Conservation (phyloP, 2,329 filamentous ascomycete species). For the Moelleriella libera region DNA sequence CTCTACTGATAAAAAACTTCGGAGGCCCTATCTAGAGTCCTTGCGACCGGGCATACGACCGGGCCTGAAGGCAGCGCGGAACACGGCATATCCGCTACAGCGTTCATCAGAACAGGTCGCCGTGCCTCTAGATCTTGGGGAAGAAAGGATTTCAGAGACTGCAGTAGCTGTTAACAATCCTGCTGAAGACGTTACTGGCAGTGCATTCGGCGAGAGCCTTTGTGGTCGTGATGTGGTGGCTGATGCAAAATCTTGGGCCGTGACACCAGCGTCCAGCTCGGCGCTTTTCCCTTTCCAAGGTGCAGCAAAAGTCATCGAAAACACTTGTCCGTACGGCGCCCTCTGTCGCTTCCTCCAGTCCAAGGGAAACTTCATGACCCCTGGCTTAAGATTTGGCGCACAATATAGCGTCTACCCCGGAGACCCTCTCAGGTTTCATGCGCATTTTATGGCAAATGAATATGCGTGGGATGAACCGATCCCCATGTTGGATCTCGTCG, state of each 20-base stretch:
- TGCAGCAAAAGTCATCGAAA: slow-evolving; percentile 4
- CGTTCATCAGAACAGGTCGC: not conserved
- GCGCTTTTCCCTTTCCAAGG: slow-evolving; percentile 11
- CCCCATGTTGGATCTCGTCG: slow-evolving; percentile 70
- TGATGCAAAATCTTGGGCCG: not conserved
- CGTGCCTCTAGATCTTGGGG: too few species aligned
- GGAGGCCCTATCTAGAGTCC: slow-evolving; percentile 49
- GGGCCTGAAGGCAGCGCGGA: slow-evolving; percentile 18
- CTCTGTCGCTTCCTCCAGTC: slow-evolving; percentile 71
- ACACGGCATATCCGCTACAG: not conserved
- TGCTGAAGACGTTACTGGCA: not conserved
- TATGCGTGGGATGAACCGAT: slow-evolving; percentile 82
- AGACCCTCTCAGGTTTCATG: slow-evolving; percentile 87
- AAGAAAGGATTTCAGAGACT: too few species aligned
- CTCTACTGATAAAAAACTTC: slow-evolving; percentile 39
- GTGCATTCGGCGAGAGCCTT: slow-evolving; percentile 18
- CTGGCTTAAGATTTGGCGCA: slow-evolving; percentile 86
- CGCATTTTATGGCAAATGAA: slow-evolving; percentile 79
- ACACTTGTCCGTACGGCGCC: slow-evolving; percentile 18
- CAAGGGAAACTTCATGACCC: slow-evolving; percentile 74
- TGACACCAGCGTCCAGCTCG: slow-evolving; percentile 21
- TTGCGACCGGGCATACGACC: slow-evolving; percentile 28
- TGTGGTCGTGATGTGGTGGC: too few species aligned
- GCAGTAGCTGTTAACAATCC: too few species aligned
- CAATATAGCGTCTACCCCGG: slow-evolving; percentile 92